Conservation (phyloP, 176 grass and related monocot genomes). For the Puccinellia tenuiflora region DNA sequence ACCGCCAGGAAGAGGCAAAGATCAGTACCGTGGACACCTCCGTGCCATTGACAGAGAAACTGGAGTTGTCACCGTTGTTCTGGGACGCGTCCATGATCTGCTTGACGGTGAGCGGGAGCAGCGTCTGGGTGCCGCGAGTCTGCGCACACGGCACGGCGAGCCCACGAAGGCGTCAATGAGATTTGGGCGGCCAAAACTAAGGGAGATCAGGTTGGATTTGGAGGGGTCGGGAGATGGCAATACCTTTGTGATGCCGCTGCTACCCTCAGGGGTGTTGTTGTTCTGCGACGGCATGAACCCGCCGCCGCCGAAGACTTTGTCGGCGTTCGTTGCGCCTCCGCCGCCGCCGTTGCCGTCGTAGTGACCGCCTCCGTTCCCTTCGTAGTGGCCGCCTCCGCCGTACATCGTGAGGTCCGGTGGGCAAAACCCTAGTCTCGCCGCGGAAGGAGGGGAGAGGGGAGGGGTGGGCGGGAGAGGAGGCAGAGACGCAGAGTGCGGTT, state of each 20-base stretch:
- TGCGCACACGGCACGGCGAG: conserved; percentile 5
- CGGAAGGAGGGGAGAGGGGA: background rate
- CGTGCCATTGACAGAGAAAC: conserved; percentile 61
- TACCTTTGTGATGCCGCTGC: conserved; percentile 47
- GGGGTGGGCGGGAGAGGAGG: background rate
- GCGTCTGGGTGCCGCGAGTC: conserved; percentile 44
- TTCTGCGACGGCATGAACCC: conserved; percentile 83
- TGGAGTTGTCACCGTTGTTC: conserved; percentile 56
- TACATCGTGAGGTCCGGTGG: background rate
- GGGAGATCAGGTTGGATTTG: background rate
- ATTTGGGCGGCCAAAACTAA: background rate
- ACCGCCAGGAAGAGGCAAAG: background rate
- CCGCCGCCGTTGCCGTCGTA: conserved; percentile 34
- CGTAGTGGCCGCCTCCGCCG: conserved; percentile 10
- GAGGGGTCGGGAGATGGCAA: background rate
- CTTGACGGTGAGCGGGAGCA: conserved; percentile 85
- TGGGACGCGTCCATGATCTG: conserved; percentile 78
- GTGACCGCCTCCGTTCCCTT: too few species aligned
- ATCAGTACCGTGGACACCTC: conserved; percentile 68
- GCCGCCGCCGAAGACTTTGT: conserved; percentile 55
- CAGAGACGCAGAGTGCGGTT: background rate
- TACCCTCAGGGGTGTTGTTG: conserved; percentile 45
- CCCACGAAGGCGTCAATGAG: background rate
- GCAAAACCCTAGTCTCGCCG: background rate
- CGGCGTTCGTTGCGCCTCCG: conserved; percentile 11